Evolutionary conservation across 2,329 filamentous ascomycete genomes (phyloP).

Genomic region (Tricladium varicosporioides): DNA sequence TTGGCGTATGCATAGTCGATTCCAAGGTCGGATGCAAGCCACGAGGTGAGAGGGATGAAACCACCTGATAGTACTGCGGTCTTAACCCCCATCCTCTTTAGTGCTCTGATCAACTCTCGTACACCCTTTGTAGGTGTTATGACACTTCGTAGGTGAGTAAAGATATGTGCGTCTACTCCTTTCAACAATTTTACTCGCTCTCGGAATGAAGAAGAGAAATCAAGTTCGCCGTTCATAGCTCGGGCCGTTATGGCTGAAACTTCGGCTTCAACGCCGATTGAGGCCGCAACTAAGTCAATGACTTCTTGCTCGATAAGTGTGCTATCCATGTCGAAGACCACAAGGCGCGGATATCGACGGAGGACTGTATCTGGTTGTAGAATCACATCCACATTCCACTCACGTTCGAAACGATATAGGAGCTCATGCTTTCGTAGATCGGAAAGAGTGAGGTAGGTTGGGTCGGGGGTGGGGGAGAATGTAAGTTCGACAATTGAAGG

Average conservation of each 20-base stretch:
- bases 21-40: constrained; percentile 77
- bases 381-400: constrained; percentile 85
- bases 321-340: constrained; percentile 98
- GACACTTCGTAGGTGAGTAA: constrained; percentile 70
- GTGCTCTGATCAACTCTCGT: constrained; percentile 65
- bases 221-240: constrained; percentile 93
- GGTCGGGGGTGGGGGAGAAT: constrained; percentile 57
- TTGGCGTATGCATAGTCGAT: constrained; percentile 90
- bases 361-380: constrained; percentile 73
- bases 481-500: constrained; percentile 66
- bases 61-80: constrained; percentile 90
- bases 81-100: constrained; percentile 79
- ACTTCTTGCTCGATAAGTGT: constrained; percentile 97
- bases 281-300: constrained; percentile 89
- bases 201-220: constrained; percentile 81
- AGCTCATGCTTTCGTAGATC: constrained; percentile 78
- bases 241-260: constrained; percentile 88
- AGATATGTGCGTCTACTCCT: constrained; percentile 76
- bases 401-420: constrained; percentile 79
- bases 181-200: constrained; percentile 78
- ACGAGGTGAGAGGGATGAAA: constrained; percentile 84
- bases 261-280: constrained; percentile 75
- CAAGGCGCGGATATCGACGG: constrained; percentile 77
- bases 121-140: constrained; percentile 84
- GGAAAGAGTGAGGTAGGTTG: constrained; percentile 62